These are phyloP conservation scores for Naganishia sp. DNA, from an alignment of 1,284 basidiomycete species.

Conservation along the genomic window DNA sequence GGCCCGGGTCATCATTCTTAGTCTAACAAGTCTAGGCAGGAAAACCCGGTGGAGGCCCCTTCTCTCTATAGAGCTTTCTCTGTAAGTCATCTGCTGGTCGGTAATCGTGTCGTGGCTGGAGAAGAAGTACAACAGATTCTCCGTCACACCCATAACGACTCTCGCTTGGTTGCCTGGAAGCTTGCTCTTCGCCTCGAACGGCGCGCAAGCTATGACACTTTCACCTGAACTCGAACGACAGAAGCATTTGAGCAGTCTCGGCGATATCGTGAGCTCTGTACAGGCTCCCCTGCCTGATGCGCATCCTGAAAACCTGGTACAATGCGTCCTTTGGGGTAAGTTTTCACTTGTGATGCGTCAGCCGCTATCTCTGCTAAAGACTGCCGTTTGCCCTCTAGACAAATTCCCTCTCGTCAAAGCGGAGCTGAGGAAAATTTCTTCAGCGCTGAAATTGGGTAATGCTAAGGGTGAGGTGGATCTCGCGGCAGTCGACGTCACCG, in stretches of 20 bases:
- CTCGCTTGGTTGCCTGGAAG: conserved; percentile 32
- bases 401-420: conserved; percentile 81
- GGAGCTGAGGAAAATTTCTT: conserved; percentile 57
- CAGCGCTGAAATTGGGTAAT: conserved; percentile 62
- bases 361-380: neutral
- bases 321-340: conserved; percentile 85
- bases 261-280: conserved; percentile 74
- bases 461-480: conserved; percentile 39
- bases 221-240: conserved; percentile 21
- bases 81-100: conserved; percentile 54
- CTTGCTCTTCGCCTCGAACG: conserved; percentile 36
- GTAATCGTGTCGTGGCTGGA: conserved; percentile 64
- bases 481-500: neutral
- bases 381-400: conserved; percentile 56
- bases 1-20: neutral
- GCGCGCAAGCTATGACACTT: conserved; percentile 45
- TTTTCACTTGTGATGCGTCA: conserved; percentile 2
- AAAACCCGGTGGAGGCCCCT: conserved; percentile 3
- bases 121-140: conserved; percentile 64
- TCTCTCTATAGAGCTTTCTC: neutral
- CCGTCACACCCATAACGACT: conserved; percentile 56
- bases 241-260: conserved; percentile 58
- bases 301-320: conserved; percentile 87
- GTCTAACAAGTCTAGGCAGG: neutral
- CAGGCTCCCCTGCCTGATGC: conserved; percentile 85